phyloP scores from a whole-genome alignment of 306 rosid species.

The Vigna hirtella region DNA sequence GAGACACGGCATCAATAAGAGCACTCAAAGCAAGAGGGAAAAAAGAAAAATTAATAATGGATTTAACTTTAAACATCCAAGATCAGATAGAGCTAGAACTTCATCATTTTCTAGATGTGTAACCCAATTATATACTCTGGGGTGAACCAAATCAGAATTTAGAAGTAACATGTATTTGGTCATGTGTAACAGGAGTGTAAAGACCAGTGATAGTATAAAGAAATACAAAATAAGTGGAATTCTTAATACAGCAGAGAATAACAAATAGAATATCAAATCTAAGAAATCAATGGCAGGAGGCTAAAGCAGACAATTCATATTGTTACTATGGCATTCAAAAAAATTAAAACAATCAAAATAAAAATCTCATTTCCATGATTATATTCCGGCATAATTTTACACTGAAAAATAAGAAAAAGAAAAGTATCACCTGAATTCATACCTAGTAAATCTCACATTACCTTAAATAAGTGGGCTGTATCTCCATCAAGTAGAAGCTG shows the following conservation, averaged over 20 bases:
- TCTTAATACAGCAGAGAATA: not conserved
- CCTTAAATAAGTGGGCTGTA: slow-evolving; percentile 18
- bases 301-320: not conserved
- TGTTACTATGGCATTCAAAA: slow-evolving; percentile 26
- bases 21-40: too few relatives aligned
- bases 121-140: too few relatives aligned
- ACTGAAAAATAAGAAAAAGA: slow-evolving; percentile 14
- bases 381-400: slow-evolving; percentile 30
- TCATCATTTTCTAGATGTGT: too few relatives aligned
- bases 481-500: slow-evolving; percentile 27
- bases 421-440: slow-evolving; percentile 34
- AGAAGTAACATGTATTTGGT: too few relatives aligned
- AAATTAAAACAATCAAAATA: not conserved
- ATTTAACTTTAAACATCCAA: too few relatives aligned
- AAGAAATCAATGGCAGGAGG: slow-evolving; percentile 16
- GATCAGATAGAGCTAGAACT: too few relatives aligned
- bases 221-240: not conserved
- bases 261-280: slow-evolving; percentile 18
- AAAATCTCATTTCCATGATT: slow-evolving; percentile 35
- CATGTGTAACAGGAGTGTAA: not conserved
- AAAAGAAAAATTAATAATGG: too few relatives aligned
- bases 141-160: too few relatives aligned
- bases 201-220: too few relatives aligned
- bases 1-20: not conserved
- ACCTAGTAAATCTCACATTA: slow-evolving; percentile 21